Percentiles rank a stretch among this genome's conserved stretches.
phyloP scores from a whole-genome alignment of 1,139 yeast genomes.

The Yamadazyma diddensiae region DNA sequence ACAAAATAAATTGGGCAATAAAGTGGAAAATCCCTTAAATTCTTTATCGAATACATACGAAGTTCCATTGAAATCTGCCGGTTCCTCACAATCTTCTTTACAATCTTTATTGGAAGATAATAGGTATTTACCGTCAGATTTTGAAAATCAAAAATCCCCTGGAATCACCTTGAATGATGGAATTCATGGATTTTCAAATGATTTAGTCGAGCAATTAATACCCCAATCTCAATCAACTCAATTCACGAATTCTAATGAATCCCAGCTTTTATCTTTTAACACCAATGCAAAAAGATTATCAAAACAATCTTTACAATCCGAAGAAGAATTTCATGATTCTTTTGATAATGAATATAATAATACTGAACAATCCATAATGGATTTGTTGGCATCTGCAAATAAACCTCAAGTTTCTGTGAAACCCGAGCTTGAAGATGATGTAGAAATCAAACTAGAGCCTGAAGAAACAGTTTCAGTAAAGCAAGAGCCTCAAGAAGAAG shows the following conservation, averaged over 20 bases:
- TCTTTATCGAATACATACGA: slow-evolving; percentile 31
- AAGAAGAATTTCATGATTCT: slow-evolving; percentile 30
- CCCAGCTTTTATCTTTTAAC: slow-evolving; percentile 12
- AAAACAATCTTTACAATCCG: slow-evolving; percentile 11
- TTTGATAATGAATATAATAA: slow-evolving; percentile 38
- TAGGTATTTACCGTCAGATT: slow-evolving; percentile 27
- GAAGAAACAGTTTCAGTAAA: slow-evolving; percentile 3
- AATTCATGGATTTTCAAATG: slow-evolving; percentile 43
- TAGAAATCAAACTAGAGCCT: slow-evolving; percentile 3
- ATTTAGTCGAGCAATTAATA: slow-evolving; percentile 33
- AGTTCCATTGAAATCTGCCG: slow-evolving; percentile 31
- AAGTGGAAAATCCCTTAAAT: slow-evolving; percentile 34
- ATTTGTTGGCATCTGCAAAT: slow-evolving; percentile 22
- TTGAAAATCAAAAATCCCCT: slow-evolving; percentile 17
- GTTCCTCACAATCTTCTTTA: slow-evolving; percentile 45
- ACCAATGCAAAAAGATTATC: slow-evolving; percentile 10
- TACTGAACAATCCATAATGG: slow-evolving; percentile 45
- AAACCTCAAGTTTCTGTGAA: slow-evolving; percentile 11
- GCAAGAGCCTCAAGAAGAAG: slow-evolving; percentile 8
- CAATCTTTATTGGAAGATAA: slow-evolving; percentile 40
- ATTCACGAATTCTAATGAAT: slow-evolving; percentile 12
- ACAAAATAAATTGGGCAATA: slow-evolving; percentile 20
- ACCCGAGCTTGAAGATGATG: slow-evolving; percentile 7
- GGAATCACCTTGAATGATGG: slow-evolving; percentile 45
- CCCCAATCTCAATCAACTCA: slow-evolving; percentile 16